Base-by-base conservation (phyloP, 306 rosid species). In the Cucurbita argyrosperma region DNA sequence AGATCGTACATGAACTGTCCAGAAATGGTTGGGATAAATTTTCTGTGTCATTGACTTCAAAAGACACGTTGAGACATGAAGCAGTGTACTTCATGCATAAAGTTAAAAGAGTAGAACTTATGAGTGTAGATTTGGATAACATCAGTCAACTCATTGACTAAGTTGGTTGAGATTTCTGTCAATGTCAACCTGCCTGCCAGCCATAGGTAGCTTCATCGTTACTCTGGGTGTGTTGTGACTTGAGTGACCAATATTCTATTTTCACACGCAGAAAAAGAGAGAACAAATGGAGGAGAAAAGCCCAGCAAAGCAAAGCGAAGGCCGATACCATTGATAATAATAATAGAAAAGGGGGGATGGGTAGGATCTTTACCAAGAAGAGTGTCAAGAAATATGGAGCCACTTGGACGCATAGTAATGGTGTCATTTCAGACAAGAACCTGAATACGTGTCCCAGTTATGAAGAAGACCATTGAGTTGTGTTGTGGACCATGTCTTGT, bases 391-490 rank as follows among this genome's bases (percentile, higher is more conserved):
- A 46, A 57, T 46, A 21, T 46, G 57, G 57, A 6, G 14, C 40
- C 56, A 68, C 40, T 35, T 61, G 67, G 67, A 45, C 30, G 37
- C 12, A 35, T 0, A 51, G 47, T 59, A 68, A 59, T 77, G 75
- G 80, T 62, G 82, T 80, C 84, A 63, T 63, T 70, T 80, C 80
- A 74, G 75, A 74, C 54, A 56, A 77, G 79, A 54, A 74, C 84
- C 83, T 69, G 15, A 63, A 70, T 15, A 77, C 53, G 63, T 83
- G 80, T 69, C 75, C 21, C 53, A 37, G 19, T 72, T 49, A 21
- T 66, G 8, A 63, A 59, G 3, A 49, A 56, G 56, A 13, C 40
- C 73, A 13, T 68, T 51, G 65, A 21, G 58, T 57, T 40, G 49
- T 42, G 21, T 40, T 70, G 59, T 70, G 74, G 74, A 26, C 59